A percentile compares a stretch with the other conserved stretches of the same genome.
phyloP scores from a whole-genome alignment of 108 stramenopile genomes.

The Skeletonema costatum region DNA sequence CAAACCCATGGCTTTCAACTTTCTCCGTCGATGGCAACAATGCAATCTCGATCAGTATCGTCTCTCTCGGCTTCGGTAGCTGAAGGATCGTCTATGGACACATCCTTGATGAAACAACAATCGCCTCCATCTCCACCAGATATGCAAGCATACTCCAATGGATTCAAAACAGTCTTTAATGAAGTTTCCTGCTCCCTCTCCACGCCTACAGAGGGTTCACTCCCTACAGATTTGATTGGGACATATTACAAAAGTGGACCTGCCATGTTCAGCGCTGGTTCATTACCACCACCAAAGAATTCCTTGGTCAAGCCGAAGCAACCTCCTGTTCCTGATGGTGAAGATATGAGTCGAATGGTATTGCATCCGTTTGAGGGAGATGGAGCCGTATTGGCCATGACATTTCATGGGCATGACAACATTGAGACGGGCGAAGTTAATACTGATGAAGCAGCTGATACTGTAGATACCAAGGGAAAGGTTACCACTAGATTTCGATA shows the following conservation, averaged over 20 bases:
- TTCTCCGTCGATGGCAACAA: background rate
- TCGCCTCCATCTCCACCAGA: conserved; percentile 39
- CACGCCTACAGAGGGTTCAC: conserved; percentile 41
- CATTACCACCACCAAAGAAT: conserved; percentile 77
- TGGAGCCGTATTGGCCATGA: conserved; percentile 78
- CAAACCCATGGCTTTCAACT: conserved; percentile 6
- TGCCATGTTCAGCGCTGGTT: conserved; percentile 89
- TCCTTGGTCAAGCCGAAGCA: conserved; percentile 80
- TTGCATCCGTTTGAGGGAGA: conserved; percentile 84
- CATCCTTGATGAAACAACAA: background rate
- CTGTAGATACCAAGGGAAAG: conserved; percentile 24
- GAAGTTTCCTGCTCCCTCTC: conserved; percentile 59
- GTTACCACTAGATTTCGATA: conserved; percentile 65
- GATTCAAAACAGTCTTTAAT: conserved; percentile 75
- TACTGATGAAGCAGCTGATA: background rate
- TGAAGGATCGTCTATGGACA: background rate
- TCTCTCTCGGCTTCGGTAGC: conserved; percentile 6
- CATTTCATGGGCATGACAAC: conserved; percentile 58
- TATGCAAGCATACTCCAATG: conserved; percentile 72
- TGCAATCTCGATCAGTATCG: conserved; percentile 3
- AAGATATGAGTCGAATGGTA: conserved; percentile 74
- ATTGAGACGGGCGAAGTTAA: conserved; percentile 12
- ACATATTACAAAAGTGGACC: conserved; percentile 82
- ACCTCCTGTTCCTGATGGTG: conserved; percentile 79
- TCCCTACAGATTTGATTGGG: conserved; percentile 75